Percentiles rank a stretch among this genome's conserved stretches.
phyloP scores from a whole-genome alignment of 495 filamentous ascomycete genomes.

The Bryoglossum gracile region DNA sequence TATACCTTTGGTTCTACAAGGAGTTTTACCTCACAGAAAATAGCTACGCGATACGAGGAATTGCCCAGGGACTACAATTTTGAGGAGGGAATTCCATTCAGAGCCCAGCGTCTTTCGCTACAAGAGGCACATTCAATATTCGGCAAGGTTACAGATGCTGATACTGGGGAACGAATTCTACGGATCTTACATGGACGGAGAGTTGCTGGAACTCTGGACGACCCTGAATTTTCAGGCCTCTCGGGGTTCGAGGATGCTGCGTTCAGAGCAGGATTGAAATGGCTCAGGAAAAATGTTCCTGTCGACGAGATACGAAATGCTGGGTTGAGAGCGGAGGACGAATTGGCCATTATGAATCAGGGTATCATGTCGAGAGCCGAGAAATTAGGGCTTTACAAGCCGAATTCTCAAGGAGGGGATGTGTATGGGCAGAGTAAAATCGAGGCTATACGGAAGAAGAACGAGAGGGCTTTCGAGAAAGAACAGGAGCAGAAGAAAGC shows the following conservation, averaged over 20 bases:
- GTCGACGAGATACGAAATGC: conserved; percentile 67
- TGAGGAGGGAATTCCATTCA: conserved; percentile 40
- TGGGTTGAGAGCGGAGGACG: conserved; percentile 46
- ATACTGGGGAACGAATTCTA: conserved; percentile 57
- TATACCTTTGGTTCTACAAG: not conserved
- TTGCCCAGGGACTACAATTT: conserved; percentile 42
- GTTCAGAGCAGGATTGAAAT: conserved; percentile 49
- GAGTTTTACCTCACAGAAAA: conserved; percentile 10
- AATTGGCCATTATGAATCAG: conserved; percentile 35
- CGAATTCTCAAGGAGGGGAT: conserved; percentile 13
- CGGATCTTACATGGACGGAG: conserved; percentile 66
- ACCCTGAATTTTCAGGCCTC: conserved; percentile 30
- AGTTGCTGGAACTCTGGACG: conserved; percentile 66
- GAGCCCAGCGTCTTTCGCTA: conserved; percentile 37
- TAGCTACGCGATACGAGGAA: conserved; percentile 32
- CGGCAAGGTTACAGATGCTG: conserved; percentile 39
- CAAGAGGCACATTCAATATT: conserved; percentile 58
- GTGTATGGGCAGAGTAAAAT: conserved; percentile 42
- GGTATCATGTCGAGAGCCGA: conserved; percentile 38
- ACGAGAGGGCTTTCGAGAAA: conserved; percentile 33
- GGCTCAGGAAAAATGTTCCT: conserved; percentile 59
- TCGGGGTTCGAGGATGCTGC: conserved; percentile 30
- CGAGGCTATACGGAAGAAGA: conserved; percentile 40
- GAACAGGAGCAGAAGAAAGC: conserved; percentile 40
- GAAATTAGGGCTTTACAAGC: conserved; percentile 43